A percentile compares a stretch with the other conserved stretches of the same genome.
These are phyloP conservation scores for Magnusiomyces clavatus DNA, from an alignment of 1,139 yeast genomes.

Conservation along the genomic window DNA sequence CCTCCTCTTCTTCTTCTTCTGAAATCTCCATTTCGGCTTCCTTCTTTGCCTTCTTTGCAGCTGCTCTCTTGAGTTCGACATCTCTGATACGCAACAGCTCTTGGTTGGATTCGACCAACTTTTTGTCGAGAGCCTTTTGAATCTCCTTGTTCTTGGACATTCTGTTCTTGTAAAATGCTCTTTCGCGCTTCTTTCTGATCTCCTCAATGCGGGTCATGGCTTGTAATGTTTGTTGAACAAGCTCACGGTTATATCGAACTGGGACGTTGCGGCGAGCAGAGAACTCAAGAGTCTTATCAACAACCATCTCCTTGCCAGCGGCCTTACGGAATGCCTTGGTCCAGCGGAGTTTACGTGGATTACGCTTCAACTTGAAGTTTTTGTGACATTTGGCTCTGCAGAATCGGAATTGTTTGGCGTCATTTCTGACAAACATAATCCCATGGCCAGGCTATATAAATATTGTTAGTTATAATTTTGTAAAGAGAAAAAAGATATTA, in stretches of 20 bases:
- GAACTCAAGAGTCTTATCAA: slow-evolving; percentile 91
- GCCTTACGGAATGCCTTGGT: slow-evolving; percentile 98
- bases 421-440: slow-evolving; percentile 95
- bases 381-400: slow-evolving; percentile 98
- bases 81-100: slow-evolving; percentile 87
- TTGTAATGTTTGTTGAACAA: slow-evolving; percentile 85
- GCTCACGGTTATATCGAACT: slow-evolving; percentile 93
- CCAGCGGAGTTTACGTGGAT: slow-evolving; percentile 97
- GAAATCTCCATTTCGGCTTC: slow-evolving; percentile 43
- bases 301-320: slow-evolving; percentile 97
- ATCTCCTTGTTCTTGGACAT: slow-evolving; percentile 95
- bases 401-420: slow-evolving; percentile 93
- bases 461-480: background rate
- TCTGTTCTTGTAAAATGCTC: slow-evolving; percentile 98
- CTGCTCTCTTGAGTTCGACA: slow-evolving; percentile 77
- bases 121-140: slow-evolving; percentile 77
- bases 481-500: background rate
- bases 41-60: slow-evolving; percentile 60
- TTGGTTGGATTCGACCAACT: slow-evolving; percentile 80
- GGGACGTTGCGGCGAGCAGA: slow-evolving; percentile 98
- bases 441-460: slow-evolving; percentile 74
- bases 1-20: slow-evolving; percentile 42
- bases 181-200: slow-evolving; percentile 92
- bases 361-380: slow-evolving; percentile 95
- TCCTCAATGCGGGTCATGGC: slow-evolving; percentile 96